Evolutionary conservation across 345 rosid genomes (phyloP).

Genomic region (Citrus cavaleriei): DNA sequence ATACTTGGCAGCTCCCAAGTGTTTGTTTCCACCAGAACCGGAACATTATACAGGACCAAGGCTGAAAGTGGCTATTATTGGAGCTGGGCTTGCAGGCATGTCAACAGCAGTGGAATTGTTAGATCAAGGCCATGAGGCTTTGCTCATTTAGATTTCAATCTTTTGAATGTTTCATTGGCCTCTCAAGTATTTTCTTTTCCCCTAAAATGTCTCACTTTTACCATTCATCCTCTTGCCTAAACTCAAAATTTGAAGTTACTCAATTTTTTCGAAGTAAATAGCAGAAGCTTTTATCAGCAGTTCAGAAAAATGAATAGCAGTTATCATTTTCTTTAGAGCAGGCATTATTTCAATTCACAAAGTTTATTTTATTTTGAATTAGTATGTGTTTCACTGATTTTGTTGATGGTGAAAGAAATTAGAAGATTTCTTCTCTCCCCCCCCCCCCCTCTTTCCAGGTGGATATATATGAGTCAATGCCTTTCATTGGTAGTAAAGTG

Average conservation of each 20-base stretch:
- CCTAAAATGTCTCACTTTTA: not conserved
- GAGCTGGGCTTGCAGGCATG: constrained; percentile 99
- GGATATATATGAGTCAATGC: constrained; percentile 85
- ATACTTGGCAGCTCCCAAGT: constrained; percentile 80
- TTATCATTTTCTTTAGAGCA: not conserved
- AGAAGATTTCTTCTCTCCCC: not conserved
- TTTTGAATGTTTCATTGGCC: not conserved
- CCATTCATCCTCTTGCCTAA: not conserved
- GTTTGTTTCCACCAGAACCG: constrained; percentile 93
- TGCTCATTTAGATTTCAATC: constrained; percentile 1
- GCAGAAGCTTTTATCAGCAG: constrained; percentile 2
- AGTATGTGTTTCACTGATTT: not conserved
- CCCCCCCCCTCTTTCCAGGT: constrained; percentile 42
- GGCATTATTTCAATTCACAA: not conserved
- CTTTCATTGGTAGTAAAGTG: constrained; percentile 97
- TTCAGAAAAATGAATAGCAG: not conserved
- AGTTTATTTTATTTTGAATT: not conserved
- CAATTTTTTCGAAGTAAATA: not conserved
- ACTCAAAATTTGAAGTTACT: not conserved
- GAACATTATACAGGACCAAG: constrained; percentile 86
- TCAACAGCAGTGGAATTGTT: constrained; percentile 93
- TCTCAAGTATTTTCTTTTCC: not conserved
- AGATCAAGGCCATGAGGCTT: constrained; percentile 97
- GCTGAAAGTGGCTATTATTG: constrained; percentile 88
- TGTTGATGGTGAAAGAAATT: not conserved